Evolutionary conservation across 768 basidiomycete genomes (phyloP).

Genomic region (Hypsizygus marmoreus): DNA sequence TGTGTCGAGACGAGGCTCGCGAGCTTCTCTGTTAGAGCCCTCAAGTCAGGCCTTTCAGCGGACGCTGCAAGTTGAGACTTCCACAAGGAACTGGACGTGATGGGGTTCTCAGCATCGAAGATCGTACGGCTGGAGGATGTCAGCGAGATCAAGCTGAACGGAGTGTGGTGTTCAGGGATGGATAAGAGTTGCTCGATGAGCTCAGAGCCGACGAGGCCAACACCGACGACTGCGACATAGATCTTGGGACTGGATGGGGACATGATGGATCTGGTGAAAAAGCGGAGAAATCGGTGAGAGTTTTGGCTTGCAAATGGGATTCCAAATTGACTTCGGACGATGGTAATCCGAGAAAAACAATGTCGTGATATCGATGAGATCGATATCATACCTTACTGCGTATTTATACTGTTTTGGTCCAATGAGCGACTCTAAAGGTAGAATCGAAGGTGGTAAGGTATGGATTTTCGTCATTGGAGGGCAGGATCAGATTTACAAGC

Average conservation of each 20-base stretch:
- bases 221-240: constrained; percentile 81
- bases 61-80: constrained; percentile 40
- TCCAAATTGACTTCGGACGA: constrained; percentile 8
- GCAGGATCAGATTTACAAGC: too few species aligned
- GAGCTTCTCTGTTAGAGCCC: constrained; percentile 47
- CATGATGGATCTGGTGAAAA: constrained; percentile 16
- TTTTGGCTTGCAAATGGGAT: background rate
- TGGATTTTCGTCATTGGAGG: too few species aligned
- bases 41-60: constrained; percentile 49
- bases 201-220: constrained; percentile 91
- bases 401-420: too few species aligned
- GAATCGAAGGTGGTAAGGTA: too few species aligned
- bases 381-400: constrained; percentile 1
- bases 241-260: constrained; percentile 24
- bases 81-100: constrained; percentile 38
- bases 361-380: constrained; percentile 15
- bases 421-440: too few species aligned
- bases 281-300: constrained; percentile 7
- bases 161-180: constrained; percentile 53
- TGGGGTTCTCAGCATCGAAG: constrained; percentile 48
- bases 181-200: constrained; percentile 80
- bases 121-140: constrained; percentile 66
- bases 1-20: constrained; percentile 45
- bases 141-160: constrained; percentile 68
- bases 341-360: constrained; percentile 8